Percentiles rank a stretch among this genome's conserved stretches.
Evolutionary conservation across 1,139 yeast genomes (phyloP).

Genomic region (Lodderomyces margitis): DNA sequence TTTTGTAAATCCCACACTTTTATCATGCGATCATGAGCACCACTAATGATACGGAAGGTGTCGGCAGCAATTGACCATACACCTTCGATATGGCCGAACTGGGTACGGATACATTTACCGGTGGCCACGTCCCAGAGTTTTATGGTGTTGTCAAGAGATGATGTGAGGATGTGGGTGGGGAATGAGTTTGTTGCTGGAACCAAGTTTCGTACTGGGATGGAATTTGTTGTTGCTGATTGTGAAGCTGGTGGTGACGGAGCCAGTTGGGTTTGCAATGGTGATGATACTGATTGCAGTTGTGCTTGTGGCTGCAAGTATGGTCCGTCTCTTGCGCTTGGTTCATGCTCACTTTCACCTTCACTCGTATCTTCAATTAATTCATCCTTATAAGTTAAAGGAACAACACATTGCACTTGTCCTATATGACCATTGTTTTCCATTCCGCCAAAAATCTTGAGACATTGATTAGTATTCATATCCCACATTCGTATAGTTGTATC

Average conservation of each 20-base stretch:
- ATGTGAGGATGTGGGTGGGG: slow-evolving; percentile 83
- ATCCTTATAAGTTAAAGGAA: slow-evolving; percentile 71
- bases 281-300: not conserved
- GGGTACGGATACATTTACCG: slow-evolving; percentile 86
- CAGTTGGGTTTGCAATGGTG: slow-evolving; percentile 1
- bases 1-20: slow-evolving; percentile 96
- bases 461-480: slow-evolving; percentile 80
- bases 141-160: slow-evolving; percentile 90
- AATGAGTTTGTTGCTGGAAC: slow-evolving; percentile 11
- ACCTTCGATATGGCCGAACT: slow-evolving; percentile 96
- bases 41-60: slow-evolving; percentile 88
- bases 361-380: slow-evolving; percentile 43
- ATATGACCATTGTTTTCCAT: slow-evolving; percentile 68
- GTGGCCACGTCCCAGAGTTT: slow-evolving; percentile 88
- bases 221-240: slow-evolving; percentile 3
- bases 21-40: slow-evolving; percentile 86
- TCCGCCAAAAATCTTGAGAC: slow-evolving; percentile 77
- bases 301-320: not conserved
- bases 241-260: not conserved
- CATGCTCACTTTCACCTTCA: slow-evolving; percentile 15
- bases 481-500: slow-evolving; percentile 93
- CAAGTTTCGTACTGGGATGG: slow-evolving; percentile 2
- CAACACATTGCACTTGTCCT: slow-evolving; percentile 87
- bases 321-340: not conserved
- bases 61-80: slow-evolving; percentile 97